A percentile compares a stretch with the other conserved stretches of the same genome.
Evolutionary conservation across 164 flowering plant genomes (phyloP).

Genomic region (Chimonanthus salicifolius): DNA sequence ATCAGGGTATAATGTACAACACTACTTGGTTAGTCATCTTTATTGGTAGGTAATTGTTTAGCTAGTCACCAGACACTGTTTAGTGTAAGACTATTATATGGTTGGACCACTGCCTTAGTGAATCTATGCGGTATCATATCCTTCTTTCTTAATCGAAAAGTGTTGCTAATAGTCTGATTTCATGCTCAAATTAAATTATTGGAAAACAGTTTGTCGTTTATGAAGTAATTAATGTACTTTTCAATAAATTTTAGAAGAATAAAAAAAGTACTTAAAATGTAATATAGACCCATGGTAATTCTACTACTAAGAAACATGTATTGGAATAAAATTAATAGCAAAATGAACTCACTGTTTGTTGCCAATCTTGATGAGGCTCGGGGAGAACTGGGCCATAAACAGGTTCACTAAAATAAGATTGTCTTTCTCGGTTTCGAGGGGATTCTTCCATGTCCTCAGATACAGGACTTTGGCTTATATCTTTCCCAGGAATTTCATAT

Average conservation of each 20-base stretch:
- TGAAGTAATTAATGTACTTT: not conserved
- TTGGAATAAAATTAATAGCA: not conserved
- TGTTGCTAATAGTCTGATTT: not conserved
- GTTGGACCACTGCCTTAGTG: no score
- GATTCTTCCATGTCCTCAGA: slow-evolving; percentile 99
- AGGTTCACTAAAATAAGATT: slow-evolving; percentile 70
- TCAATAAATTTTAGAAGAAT: not conserved
- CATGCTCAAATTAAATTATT: no score
- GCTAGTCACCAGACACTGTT: no score
- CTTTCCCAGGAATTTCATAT: slow-evolving; percentile 66
- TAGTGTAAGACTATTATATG: no score
- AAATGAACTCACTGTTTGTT: slow-evolving; percentile 52
- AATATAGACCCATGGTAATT: not conserved
- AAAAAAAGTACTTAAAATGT: not conserved
- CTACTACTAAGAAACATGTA: not conserved
- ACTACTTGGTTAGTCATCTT: no score
- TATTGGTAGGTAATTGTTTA: no score
- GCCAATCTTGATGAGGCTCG: slow-evolving; percentile 67
- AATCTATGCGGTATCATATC: no score
- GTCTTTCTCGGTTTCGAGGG: slow-evolving; percentile 66
- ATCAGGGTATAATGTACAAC: no score
- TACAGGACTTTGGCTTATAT: slow-evolving; percentile 69
- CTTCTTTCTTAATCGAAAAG: no score
- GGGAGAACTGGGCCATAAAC: slow-evolving; percentile 80
- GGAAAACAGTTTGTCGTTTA: not conserved